Conservation (phyloP, 768 basidiomycete species). For the Leccinum fibrillosum region DNA sequence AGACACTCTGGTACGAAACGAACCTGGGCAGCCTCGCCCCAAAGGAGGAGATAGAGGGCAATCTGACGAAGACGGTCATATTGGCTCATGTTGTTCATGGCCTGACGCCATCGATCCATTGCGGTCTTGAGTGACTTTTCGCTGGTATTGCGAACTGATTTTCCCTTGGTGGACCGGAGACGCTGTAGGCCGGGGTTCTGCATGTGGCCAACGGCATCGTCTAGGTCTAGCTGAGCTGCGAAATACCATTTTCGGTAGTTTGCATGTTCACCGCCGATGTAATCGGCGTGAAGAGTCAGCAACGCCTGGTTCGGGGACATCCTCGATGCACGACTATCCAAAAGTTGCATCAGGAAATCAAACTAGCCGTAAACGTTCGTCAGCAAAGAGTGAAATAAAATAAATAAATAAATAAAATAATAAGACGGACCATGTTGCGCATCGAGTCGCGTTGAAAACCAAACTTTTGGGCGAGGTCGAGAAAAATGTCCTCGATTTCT, state of each 20-base stretch:
- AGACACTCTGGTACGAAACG: slow-evolving; percentile 95
- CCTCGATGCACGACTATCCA: slow-evolving; percentile 94
- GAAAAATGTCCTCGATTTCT: slow-evolving; percentile 97
- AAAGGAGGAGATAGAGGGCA: slow-evolving; percentile 90
- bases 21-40: slow-evolving; percentile 98
- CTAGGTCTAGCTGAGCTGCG: slow-evolving; percentile 96
- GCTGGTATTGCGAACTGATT: slow-evolving; percentile 50
- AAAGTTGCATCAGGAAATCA: slow-evolving; percentile 96
- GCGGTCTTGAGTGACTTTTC: slow-evolving; percentile 77
- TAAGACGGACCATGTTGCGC: slow-evolving; percentile 79
- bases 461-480: slow-evolving; percentile 97
- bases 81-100: slow-evolving; percentile 98
- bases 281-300: slow-evolving; percentile 95
- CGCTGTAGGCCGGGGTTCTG: slow-evolving; percentile 90
- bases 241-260: slow-evolving; percentile 99
- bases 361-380: slow-evolving; percentile 49
- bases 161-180: slow-evolving; percentile 68
- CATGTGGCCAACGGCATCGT: slow-evolving; percentile 90
- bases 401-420: slow-evolving; percentile 12
- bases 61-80: slow-evolving; percentile 97
- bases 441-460: slow-evolving; percentile 95
- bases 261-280: slow-evolving; percentile 96
- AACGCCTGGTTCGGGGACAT: slow-evolving; percentile 97
- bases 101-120: slow-evolving; percentile 90
- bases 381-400: slow-evolving; percentile 13